phyloP scores from a whole-genome alignment of 805 yeast species.

The Pichia cephalocereana region DNA sequence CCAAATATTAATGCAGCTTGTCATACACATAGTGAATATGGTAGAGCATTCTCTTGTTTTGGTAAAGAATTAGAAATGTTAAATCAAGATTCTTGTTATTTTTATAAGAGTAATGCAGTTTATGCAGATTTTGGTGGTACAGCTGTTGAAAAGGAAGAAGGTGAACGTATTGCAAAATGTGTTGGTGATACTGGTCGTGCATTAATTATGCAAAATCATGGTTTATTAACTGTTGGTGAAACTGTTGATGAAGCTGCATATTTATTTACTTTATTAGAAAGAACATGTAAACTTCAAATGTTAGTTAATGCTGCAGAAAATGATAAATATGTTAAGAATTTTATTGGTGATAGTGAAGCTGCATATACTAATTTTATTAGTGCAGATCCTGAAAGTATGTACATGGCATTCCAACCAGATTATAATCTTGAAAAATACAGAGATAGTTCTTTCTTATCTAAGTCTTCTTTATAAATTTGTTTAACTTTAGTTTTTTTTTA shows the following conservation, averaged over 20 bases:
- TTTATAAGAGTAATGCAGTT: constrained; percentile 58
- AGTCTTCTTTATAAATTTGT: background rate
- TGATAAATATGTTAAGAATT: constrained; percentile 29
- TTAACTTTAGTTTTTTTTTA: background rate
- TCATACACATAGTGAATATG: constrained; percentile 57
- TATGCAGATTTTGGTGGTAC: constrained; percentile 70
- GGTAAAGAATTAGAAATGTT: constrained; percentile 67
- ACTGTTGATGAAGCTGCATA: constrained; percentile 58
- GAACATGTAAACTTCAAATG: constrained; percentile 54
- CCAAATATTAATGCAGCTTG: constrained; percentile 67
- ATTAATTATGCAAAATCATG: constrained; percentile 58
- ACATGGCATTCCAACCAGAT: constrained; percentile 68
- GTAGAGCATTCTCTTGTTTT: constrained; percentile 56
- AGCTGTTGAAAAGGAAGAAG: constrained; percentile 59
- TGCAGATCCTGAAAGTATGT: constrained; percentile 60
- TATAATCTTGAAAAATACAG: constrained; percentile 35
- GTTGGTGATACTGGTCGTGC: constrained; percentile 50
- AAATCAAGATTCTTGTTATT: constrained; percentile 65
- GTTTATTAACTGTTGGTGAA: constrained; percentile 57
- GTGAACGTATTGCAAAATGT: constrained; percentile 48
- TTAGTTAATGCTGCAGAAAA: constrained; percentile 44
- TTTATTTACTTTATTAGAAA: constrained; percentile 53
- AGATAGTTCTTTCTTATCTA: constrained; percentile 2
- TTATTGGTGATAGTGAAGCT: constrained; percentile 56
- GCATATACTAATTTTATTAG: constrained; percentile 51